phyloP scores from a whole-genome alignment of 2,329 filamentous ascomycete species.

The Pyrenophora teres region DNA sequence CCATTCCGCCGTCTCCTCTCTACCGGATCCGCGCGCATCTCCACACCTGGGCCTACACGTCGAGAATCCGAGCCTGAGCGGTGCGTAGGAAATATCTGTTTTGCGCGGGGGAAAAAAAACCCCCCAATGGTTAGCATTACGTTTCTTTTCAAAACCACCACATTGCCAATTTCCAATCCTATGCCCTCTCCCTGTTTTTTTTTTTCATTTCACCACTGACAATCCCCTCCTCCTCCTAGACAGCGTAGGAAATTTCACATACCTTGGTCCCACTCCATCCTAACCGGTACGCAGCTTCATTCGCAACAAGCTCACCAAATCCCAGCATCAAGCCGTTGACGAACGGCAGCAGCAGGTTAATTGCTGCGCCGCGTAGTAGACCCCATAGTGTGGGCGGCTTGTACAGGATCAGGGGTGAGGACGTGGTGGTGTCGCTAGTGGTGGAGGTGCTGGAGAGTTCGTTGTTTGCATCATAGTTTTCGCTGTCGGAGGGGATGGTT shows the following conservation, averaged over 20 bases:
- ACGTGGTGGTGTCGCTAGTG: conserved; percentile 64
- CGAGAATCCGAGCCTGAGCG: conserved; percentile 60
- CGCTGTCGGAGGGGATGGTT: conserved; percentile 81
- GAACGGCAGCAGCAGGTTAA: conserved; percentile 94
- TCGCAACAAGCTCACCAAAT: conserved; percentile 94
- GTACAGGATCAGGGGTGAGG: conserved; percentile 80
- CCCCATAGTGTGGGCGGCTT: conserved; percentile 86
- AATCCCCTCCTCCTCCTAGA: too few species aligned
- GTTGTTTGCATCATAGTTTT: conserved; percentile 73
- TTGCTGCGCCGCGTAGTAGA: conserved; percentile 82
- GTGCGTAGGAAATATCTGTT: conserved; percentile 63
- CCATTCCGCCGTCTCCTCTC: conserved; percentile 58
- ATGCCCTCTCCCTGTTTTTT: too few species aligned
- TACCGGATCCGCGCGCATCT: conserved; percentile 71
- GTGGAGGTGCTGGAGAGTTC: conserved; percentile 64
- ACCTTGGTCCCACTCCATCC: conserved; percentile 97
- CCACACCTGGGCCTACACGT: conserved; percentile 79
- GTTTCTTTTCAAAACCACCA: too few species aligned
- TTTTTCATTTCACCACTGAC: not conserved
- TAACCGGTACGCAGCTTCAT: conserved; percentile 89
- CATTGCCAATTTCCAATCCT: too few species aligned
- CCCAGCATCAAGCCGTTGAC: conserved; percentile 98
- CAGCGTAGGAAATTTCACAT: conserved; percentile 34
- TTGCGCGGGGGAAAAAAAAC: too few species aligned
- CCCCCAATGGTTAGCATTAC: too few species aligned